Percentiles rank a stretch among this genome's conserved stretches.
Conservation (phyloP, 2,329 filamentous ascomycete species). For the Aureobasidium musti region DNA sequence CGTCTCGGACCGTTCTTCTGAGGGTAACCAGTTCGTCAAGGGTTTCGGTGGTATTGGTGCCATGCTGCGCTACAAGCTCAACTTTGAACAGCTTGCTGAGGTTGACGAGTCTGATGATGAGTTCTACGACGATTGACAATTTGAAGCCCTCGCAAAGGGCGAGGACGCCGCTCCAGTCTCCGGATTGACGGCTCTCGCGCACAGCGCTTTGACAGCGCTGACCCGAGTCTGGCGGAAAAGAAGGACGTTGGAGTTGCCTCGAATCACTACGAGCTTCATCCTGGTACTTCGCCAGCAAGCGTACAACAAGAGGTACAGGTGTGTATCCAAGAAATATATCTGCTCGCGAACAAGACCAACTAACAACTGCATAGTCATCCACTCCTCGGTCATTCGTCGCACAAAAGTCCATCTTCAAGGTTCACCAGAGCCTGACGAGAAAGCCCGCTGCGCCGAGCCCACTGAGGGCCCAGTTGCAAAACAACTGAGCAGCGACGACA, state of each 20-base stretch:
- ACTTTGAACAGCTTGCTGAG: slow-evolving; percentile 98
- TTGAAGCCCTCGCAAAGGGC: slow-evolving; percentile 70
- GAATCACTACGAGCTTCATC: slow-evolving; percentile 25
- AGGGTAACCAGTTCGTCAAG: slow-evolving; percentile 99
- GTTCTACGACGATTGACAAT: slow-evolving; percentile 70
- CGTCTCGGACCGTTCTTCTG: slow-evolving; percentile 93
- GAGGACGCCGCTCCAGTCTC: slow-evolving; percentile 74
- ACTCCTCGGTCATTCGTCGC: slow-evolving; percentile 28
- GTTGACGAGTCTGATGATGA: slow-evolving; percentile 73
- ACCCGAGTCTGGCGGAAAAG: slow-evolving; percentile 27
- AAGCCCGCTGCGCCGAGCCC: slow-evolving; percentile 31
- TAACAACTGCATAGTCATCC: slow-evolving; percentile 16
- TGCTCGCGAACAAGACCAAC: neutral
- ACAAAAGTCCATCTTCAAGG: slow-evolving; percentile 26
- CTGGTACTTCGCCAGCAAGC: slow-evolving; percentile 27
- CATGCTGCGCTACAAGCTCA: slow-evolving; percentile 98
- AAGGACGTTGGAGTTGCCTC: slow-evolving; percentile 27
- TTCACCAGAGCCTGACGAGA: slow-evolving; percentile 27
- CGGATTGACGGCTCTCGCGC: slow-evolving; percentile 58
- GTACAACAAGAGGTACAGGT: slow-evolving; percentile 29
- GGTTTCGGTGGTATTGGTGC: slow-evolving; percentile 98
- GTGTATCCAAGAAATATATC: neutral
- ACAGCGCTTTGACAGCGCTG: slow-evolving; percentile 39
- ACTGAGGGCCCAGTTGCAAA: slow-evolving; percentile 28
- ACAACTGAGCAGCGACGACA: slow-evolving; percentile 25